phyloP scores from a whole-genome alignment of 768 basidiomycete genomes.

The Gautieria morchelliformis region DNA sequence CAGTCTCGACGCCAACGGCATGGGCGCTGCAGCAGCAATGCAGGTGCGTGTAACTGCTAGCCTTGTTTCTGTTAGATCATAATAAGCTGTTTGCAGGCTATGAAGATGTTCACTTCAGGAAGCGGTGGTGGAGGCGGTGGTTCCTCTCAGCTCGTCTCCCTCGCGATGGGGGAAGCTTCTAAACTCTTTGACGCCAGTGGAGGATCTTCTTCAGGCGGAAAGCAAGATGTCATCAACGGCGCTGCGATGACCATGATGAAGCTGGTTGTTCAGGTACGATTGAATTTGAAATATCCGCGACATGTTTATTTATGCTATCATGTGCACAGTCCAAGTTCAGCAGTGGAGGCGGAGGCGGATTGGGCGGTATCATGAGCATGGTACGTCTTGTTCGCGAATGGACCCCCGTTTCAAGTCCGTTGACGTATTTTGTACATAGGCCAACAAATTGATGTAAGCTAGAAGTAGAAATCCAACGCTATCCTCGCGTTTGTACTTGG shows the following conservation, averaged over 20 bases:
- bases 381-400: conserved; percentile 31
- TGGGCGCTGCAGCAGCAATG: conserved; percentile 74
- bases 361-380: conserved; percentile 49
- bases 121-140: conserved; percentile 26
- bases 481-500: not conserved
- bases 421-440: not conserved
- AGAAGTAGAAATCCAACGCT: not conserved
- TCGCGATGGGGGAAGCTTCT: conserved; percentile 77
- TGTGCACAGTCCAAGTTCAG: conserved; percentile 41
- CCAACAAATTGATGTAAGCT: conserved; percentile 6
- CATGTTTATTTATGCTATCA: not conserved
- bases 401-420: not conserved
- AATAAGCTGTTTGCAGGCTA: conserved; percentile 29
- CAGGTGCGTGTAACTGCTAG: conserved; percentile 32
- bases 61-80: not conserved
- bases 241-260: conserved; percentile 85
- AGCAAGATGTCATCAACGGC: conserved; percentile 78
- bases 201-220: conserved; percentile 52
- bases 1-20: conserved; percentile 45
- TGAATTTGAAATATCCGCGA: not conserved
- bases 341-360: conserved; percentile 64
- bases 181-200: conserved; percentile 69
- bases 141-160: conserved; percentile 62
- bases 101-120: conserved; percentile 62
- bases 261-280: conserved; percentile 40